Evolutionary conservation across 345 rosid genomes (phyloP).

Genomic region (Carallia brachiata): DNA sequence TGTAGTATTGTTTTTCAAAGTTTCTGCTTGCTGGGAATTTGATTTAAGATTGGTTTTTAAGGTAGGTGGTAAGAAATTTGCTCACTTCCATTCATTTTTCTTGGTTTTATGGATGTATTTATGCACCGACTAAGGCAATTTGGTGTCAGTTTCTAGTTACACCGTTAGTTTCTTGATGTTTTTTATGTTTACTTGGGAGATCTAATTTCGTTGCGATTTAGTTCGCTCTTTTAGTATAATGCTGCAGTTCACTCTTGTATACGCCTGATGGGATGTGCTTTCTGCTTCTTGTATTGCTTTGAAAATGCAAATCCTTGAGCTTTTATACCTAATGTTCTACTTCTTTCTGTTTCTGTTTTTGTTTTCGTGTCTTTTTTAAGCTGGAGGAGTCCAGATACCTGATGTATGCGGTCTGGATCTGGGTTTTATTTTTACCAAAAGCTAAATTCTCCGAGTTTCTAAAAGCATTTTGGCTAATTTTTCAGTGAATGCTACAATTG

Average conservation of each 20-base stretch:
- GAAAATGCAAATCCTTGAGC: neutral
- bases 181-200: neutral
- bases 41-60: constrained; percentile 2
- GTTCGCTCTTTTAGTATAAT: neutral
- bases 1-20: neutral
- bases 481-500: too few species aligned
- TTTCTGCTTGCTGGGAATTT: neutral
- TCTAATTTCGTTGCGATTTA: constrained; percentile 5
- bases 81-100: too few species aligned
- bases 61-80: too few species aligned
- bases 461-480: too few species aligned
- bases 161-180: constrained; percentile 2
- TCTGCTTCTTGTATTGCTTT: neutral
- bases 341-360: neutral
- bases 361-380: neutral
- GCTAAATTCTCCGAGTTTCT: too few species aligned
- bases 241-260: neutral
- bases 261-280: too few species aligned
- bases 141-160: neutral
- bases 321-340: neutral
- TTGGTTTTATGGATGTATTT: too few species aligned
- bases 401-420: too few species aligned
- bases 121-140: too few species aligned
- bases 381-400: too few species aligned
- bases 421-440: too few species aligned